These are phyloP conservation scores for Tetrahymena borealis DNA, from an alignment of 73 alveolate species.

Conservation along the genomic window DNA sequence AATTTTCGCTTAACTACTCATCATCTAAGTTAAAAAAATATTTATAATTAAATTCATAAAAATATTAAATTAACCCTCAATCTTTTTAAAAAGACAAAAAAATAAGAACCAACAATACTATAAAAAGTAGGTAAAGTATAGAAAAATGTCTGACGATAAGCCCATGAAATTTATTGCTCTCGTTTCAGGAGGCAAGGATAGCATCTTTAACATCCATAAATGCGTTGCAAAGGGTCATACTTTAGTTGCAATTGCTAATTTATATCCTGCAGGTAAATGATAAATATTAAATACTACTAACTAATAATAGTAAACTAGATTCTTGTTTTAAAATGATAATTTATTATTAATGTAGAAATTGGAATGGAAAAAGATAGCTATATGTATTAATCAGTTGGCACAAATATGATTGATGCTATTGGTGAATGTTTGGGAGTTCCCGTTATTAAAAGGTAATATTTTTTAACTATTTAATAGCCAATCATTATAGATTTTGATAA, in stretches of 20 bases:
- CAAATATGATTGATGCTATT: slow-evolving; percentile 73
- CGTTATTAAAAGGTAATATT: slow-evolving; percentile 49
- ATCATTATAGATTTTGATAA: slow-evolving; percentile 54
- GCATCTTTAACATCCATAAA: slow-evolving; percentile 66
- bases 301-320: too few relatives aligned
- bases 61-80: neutral
- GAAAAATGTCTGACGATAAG: neutral
- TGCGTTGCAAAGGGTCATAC: slow-evolving; percentile 78
- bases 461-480: slow-evolving; percentile 57
- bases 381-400: slow-evolving; percentile 94
- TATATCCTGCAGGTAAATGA: slow-evolving; percentile 52
- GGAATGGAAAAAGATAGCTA: slow-evolving; percentile 79
- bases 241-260: slow-evolving; percentile 76
- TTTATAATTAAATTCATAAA: neutral
- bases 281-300: too few relatives aligned
- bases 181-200: slow-evolving; percentile 51
- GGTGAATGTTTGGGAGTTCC: slow-evolving; percentile 89
- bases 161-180: slow-evolving; percentile 47
- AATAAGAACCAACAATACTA: neutral
- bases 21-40: neutral
- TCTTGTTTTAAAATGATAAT: too few relatives aligned
- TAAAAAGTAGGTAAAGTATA: neutral
- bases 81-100: neutral
- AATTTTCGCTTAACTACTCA: neutral
- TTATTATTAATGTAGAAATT: neutral